Percentiles rank a stretch among this genome's conserved stretches.
These are phyloP conservation scores for Brasenia schreberi DNA, from an alignment of 164 flowering plant genomes.

Conservation along the genomic window DNA sequence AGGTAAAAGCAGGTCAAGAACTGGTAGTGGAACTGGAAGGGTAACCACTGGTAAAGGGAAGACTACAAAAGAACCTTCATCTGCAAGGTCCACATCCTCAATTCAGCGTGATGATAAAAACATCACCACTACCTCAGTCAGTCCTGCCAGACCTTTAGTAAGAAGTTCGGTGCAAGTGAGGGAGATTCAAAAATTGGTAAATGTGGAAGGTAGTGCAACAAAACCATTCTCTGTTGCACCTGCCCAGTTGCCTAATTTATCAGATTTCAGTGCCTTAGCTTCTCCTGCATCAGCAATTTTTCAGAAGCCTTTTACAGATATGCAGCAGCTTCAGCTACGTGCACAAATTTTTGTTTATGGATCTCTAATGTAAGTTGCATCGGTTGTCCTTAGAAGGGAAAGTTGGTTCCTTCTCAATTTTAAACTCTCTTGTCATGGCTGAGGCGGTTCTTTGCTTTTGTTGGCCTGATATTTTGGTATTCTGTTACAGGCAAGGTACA, in stretches of 20 bases:
- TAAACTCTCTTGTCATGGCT: neutral
- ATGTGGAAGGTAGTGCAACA: neutral
- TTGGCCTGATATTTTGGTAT: neutral
- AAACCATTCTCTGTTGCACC: neutral
- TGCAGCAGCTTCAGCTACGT: conserved; percentile 94
- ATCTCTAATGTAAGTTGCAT: conserved; percentile 60
- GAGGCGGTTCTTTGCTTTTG: neutral
- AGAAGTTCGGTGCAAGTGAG: neutral
- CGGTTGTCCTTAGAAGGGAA: too few species aligned
- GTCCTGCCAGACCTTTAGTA: neutral
- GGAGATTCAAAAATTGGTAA: neutral
- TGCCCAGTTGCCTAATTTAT: conserved; percentile 1
- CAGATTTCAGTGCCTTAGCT: conserved; percentile 1
- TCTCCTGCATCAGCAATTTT: neutral
- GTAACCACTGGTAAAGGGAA: neutral
- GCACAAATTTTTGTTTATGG: conserved; percentile 99
- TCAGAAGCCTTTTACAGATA: conserved; percentile 33
- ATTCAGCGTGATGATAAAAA: neutral
- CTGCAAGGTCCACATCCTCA: neutral
- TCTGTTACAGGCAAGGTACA: conserved; percentile 60
- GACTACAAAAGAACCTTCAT: neutral
- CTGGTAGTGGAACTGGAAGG: neutral
- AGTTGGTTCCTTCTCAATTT: neutral
- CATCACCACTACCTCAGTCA: neutral
- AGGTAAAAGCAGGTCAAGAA: neutral